These are phyloP conservation scores for Daedaleopsis nitida DNA, from an alignment of 768 basidiomycete genomes.

Conservation along the genomic window DNA sequence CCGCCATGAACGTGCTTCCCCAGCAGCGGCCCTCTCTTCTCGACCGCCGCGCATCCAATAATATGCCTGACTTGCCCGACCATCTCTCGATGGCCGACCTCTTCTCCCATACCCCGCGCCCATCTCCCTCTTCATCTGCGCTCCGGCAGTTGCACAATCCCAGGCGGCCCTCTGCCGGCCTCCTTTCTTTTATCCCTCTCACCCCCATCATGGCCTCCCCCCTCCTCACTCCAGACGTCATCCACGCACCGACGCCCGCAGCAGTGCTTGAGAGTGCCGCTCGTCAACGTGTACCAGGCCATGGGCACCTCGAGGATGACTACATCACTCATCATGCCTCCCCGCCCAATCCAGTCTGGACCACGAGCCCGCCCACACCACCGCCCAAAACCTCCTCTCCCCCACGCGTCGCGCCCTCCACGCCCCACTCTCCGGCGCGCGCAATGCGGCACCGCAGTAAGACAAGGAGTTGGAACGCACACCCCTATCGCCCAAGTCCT, in stretches of 20 bases:
- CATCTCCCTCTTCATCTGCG: conserved; percentile 8
- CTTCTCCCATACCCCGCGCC: conserved; percentile 1
- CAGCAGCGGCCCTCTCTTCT: conserved; percentile 19
- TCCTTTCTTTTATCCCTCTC: conserved; percentile 37
- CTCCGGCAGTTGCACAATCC: not conserved
- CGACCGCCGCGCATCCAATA: conserved; percentile 20
- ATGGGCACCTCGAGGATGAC: conserved; percentile 1
- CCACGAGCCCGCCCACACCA: conserved; percentile 60
- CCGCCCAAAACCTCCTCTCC: conserved; percentile 37
- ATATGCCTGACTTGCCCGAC: conserved; percentile 16
- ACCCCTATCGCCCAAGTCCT: conserved; percentile 31
- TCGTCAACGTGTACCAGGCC: not conserved
- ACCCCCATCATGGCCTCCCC: conserved; percentile 64
- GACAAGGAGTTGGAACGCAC: conserved; percentile 12
- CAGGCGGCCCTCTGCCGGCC: conserved; percentile 15
- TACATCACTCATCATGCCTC: conserved; percentile 15
- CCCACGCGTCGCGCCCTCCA: conserved; percentile 36
- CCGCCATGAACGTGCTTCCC: conserved; percentile 20
- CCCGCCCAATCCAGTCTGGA: conserved; percentile 51
- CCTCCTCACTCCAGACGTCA: conserved; percentile 48
- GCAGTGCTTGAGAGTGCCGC: conserved; percentile 6
- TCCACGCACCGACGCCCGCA: conserved; percentile 9
- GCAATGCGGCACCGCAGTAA: conserved; percentile 11
- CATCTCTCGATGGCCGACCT: conserved; percentile 12
- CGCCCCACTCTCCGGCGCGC: conserved; percentile 1